Evolutionary conservation across 169 alveolate genomes (phyloP), one percentile per base, ranked within the genome.

Genomic region (Besnoitia besnoiti): DNA sequence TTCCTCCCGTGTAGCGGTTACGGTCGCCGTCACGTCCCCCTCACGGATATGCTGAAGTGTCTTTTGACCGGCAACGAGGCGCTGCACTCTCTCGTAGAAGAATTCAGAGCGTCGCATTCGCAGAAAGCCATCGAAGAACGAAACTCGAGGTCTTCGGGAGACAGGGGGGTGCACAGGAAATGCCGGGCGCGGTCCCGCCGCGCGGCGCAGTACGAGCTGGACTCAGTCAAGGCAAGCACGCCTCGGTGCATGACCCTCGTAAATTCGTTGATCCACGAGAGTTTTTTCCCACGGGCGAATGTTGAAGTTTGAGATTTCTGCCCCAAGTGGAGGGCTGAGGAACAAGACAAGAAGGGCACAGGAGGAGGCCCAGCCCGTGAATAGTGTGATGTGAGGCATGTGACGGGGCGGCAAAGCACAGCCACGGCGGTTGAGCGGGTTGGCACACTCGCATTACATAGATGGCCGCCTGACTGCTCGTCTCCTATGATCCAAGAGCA

Each of bases 391-490:
- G 73, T 55, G 73, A 55, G 73, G 73, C 73, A 55, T 55, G 73
- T 55, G 73, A 33, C 73, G 27, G 73, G 73, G 73, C 73, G n/a
- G 73, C 73, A 55, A 55, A 14, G 61, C 61, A 50, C 73, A 55
- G 73, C 73, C 73, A 55, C 73, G 73, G 35, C 73, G 73, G 10
- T 55, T 55, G 73, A 55, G 35, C 73, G 73, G 73, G 73, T 55
- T 55, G 73, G 73, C 73, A 55, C 73, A 55, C 73, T 8, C 73
- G 73, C 30, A 55, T 55, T 55, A 50, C n/a, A 16, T 55, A 21
- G 21, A 10, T 4, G 73, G 73, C 73, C 35, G 35, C 16, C 73
- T 55, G 73, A 33, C 73, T 3, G 73, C 73, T 55, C 73, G 73
- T 55, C 73, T 55, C 73, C 35, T 16, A 33, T 10, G 27, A 55